Conservation (phyloP, 345 rosid genomes). For the Ceriops zippeliana region DNA sequence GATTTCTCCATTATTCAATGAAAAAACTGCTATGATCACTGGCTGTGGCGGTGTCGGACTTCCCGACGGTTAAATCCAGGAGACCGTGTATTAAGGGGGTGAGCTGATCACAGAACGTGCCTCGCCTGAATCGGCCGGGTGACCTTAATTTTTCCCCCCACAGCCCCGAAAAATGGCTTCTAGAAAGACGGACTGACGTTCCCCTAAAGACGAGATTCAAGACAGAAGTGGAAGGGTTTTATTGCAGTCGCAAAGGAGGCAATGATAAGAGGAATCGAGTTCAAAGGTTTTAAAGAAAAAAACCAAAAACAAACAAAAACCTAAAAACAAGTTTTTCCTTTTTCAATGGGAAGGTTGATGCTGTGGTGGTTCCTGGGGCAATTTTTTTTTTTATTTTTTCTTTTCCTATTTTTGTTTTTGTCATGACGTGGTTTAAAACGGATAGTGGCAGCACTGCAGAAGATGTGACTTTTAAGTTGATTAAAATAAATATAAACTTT, state of each 20-base stretch:
- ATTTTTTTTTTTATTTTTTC: not conserved
- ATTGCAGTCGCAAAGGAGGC: not conserved
- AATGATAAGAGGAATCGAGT: not conserved
- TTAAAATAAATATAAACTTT: too few relatives aligned
- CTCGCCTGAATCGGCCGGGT: not conserved
- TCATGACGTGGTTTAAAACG: constrained; percentile 7
- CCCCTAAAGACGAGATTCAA: not conserved
- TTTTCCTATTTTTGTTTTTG: not conserved
- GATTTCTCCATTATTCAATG: constrained; percentile 15
- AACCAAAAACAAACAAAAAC: not conserved
- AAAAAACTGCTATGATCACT: not conserved
- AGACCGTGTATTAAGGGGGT: not conserved
- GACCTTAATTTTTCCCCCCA: not conserved
- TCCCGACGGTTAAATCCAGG: not conserved
- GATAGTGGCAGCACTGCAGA: not conserved
- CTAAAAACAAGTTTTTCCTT: too few relatives aligned
- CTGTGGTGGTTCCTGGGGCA: not conserved
- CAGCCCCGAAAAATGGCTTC: not conserved
- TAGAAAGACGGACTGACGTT: not conserved
- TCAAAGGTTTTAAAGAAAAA: not conserved
- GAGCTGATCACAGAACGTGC: constrained; percentile 2
- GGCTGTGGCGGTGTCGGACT: not conserved
- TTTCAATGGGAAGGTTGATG: not conserved
- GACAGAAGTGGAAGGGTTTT: not conserved
- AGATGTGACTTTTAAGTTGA: too few relatives aligned